Evolutionary conservation across 1,284 basidiomycete species (phyloP), one percentile per base, ranked within the genome.

Genomic region (Apiotrichum brassicae): DNA sequence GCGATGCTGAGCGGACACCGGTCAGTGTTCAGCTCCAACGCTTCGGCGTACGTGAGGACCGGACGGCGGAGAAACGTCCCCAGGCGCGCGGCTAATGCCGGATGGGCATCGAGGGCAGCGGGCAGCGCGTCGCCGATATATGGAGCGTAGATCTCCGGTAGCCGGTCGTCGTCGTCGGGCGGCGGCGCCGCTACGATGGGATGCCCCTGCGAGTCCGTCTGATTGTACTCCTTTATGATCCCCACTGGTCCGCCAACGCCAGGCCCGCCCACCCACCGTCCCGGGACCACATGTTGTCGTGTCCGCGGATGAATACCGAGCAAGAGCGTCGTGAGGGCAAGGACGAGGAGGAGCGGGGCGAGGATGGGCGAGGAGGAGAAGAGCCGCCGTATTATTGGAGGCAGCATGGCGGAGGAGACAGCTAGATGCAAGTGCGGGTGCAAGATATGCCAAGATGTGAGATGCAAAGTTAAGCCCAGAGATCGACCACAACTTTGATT

Each of bases 61-160:
- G 70, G 70, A 2, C 70, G 58, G 12, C 40, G 37, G 18, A 73
- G 61, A 49, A 72, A 74, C 1, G 51, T 42, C 18, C 54, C 41
- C 0, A 73, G 58, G 14, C 57, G 48, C 3, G 20, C 19, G 2
- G 58, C 55, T 16, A 68, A 54, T 3, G 47, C 55, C 2, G 53
- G 50, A 9, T 41, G 43, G 1, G 46, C 48, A 11, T 46, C 35
- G 6, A 67, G 53, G 2, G 42, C 20, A 3, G 26, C 9, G 2
- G 63, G 63, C 3, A 67, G 49, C 5, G 30, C 46, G 33, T 51
- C 51, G 12, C 56, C 49, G 36, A 63, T 53, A 18, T 49, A 32
- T 18, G 38, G 28, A 14, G 38, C 39, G 44, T 61, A 65, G 8
- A 41, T 35, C 5, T 38, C 13, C 0, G 62, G 59, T 6, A 63